phyloP scores from a whole-genome alignment of 306 rosid species.

The Dicorynia guianensis region DNA sequence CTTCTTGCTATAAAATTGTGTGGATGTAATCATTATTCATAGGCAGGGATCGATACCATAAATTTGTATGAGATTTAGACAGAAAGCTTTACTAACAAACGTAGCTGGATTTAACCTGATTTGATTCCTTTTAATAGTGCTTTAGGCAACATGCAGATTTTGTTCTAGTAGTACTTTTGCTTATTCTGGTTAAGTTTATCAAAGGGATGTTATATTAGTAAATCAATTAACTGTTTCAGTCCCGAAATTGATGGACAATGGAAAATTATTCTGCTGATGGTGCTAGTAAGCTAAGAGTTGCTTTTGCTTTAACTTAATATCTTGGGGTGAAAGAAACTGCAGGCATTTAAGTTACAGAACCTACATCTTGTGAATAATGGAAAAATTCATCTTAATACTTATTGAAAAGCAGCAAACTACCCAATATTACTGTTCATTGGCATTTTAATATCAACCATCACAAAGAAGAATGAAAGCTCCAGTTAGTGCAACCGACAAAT shows the following conservation, averaged over 20 bases:
- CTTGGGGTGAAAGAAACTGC: not conserved
- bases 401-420: too few species aligned
- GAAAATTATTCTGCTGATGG: not conserved
- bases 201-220: too few species aligned
- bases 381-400: too few species aligned
- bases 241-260: not conserved
- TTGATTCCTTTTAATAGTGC: not conserved
- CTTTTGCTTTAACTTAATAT: not conserved
- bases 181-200: too few species aligned
- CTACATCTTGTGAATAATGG: not conserved
- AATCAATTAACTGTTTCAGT: not conserved
- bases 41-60: not conserved
- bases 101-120: not conserved
- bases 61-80: not conserved
- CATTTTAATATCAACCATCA: too few species aligned
- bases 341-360: not conserved
- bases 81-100: not conserved
- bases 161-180: not conserved
- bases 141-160: not conserved
- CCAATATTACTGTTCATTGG: too few species aligned
- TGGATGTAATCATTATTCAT: conserved; percentile 10
- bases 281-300: not conserved
- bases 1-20: not conserved
- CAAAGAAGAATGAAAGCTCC: too few species aligned
- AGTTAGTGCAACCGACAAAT: too few species aligned